Conservation (phyloP, 306 rosid genomes). For the Vigna unguiculata region DNA sequence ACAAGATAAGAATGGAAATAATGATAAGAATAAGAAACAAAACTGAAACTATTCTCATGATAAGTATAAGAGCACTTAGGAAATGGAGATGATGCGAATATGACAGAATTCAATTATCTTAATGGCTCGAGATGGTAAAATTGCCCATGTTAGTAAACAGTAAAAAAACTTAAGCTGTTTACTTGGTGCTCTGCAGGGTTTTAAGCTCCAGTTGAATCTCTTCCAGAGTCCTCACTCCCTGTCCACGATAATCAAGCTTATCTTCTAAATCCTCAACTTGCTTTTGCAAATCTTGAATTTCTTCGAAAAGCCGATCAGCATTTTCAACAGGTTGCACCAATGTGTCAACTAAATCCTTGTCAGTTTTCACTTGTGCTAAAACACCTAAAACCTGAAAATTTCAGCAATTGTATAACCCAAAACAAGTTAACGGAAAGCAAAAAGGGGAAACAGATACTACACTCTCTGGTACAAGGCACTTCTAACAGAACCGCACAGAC, state of each 20-base stretch:
- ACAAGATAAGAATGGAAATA: conserved; percentile 37
- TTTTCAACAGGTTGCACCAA: conserved; percentile 80
- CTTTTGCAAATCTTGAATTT: conserved; percentile 64
- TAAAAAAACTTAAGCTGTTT: conserved; percentile 41
- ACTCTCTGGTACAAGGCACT: no score
- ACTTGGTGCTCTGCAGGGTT: conserved; percentile 72
- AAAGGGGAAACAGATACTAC: not conserved
- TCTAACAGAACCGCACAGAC: no score
- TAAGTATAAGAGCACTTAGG: conserved; percentile 47
- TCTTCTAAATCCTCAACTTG: conserved; percentile 77
- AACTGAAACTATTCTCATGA: no score
- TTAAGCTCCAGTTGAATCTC: conserved; percentile 79
- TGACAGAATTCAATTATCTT: conserved; percentile 27
- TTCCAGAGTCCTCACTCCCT: conserved; percentile 70
- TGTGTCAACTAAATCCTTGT: conserved; percentile 70
- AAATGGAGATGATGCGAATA: conserved; percentile 19
- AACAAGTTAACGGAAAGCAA: conserved; percentile 3
- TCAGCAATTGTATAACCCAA: conserved; percentile 22
- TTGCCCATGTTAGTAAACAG: conserved; percentile 11
- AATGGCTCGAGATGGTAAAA: conserved; percentile 32
- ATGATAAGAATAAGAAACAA: conserved; percentile 3
- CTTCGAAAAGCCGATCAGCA: conserved; percentile 73
- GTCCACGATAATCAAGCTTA: conserved; percentile 73
- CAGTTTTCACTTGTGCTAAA: conserved; percentile 83
- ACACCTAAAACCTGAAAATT: conserved; percentile 72